A percentile compares a stretch with the other conserved stretches of the same genome.
phyloP scores from a whole-genome alignment of 1,139 yeast species.

The Yamadazyma kanchanaburiensis region DNA sequence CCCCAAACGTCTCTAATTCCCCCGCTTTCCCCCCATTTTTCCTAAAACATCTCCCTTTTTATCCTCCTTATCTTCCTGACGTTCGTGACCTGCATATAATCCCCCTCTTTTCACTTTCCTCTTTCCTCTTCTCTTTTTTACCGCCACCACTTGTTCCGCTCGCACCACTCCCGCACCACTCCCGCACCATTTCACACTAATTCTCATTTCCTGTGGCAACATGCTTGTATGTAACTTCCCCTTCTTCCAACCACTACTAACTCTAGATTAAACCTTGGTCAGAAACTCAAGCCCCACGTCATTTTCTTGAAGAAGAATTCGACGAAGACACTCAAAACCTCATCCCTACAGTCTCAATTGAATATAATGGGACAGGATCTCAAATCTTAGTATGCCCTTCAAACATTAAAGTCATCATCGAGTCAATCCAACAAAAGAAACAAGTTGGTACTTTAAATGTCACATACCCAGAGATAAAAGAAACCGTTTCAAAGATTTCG shows the following conservation, averaged over 20 bases:
- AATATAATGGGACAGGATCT: conserved; percentile 3
- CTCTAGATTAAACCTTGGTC: conserved; percentile 54
- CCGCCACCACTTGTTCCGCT: too few relatives aligned
- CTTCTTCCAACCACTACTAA: conserved; percentile 9
- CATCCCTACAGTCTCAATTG: conserved; percentile 16
- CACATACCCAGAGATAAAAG: conserved; percentile 18
- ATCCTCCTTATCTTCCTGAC: too few relatives aligned
- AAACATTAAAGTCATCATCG: conserved; percentile 22
- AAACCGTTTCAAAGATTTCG: conserved; percentile 10
- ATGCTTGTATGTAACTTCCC: conserved; percentile 8
- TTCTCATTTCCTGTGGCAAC: too few relatives aligned
- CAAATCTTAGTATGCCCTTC: conserved; percentile 26
- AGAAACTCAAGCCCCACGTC: conserved; percentile 52
- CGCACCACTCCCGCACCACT: too few relatives aligned
- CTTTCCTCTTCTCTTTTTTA: too few relatives aligned
- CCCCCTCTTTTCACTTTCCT: too few relatives aligned
- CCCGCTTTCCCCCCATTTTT: too few relatives aligned
- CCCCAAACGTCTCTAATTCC: too few relatives aligned
- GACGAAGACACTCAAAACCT: conserved; percentile 17
- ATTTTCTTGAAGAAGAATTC: conserved; percentile 47
- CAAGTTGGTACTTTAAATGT: conserved; percentile 21
- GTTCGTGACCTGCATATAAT: too few relatives aligned
- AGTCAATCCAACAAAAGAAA: conserved; percentile 15
- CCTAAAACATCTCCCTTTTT: too few relatives aligned
- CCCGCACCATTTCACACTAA: too few relatives aligned